Evolutionary conservation across 768 basidiomycete genomes (phyloP).

Genomic region (Xerocomellus chrysenteron): DNA sequence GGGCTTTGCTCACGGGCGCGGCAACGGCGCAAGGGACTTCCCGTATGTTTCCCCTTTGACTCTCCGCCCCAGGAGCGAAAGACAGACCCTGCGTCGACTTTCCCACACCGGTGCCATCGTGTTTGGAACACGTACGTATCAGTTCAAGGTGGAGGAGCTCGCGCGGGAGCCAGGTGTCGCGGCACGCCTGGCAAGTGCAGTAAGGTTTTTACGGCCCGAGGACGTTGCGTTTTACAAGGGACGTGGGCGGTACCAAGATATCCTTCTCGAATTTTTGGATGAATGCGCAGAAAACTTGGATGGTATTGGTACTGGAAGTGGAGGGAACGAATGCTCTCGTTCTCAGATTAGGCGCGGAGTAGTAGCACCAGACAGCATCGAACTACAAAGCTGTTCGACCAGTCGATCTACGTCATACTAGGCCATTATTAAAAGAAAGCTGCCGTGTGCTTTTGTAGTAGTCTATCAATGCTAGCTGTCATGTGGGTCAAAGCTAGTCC

Average conservation of each 20-base stretch:
- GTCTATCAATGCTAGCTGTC: not conserved
- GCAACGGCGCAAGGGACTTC: conserved; percentile 11
- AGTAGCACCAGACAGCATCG: not conserved
- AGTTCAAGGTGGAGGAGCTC: conserved; percentile 54
- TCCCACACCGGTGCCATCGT: conserved; percentile 62
- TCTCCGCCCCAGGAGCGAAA: conserved; percentile 59
- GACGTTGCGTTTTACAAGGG: conserved; percentile 46
- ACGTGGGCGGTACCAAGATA: conserved; percentile 20
- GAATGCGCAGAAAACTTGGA: conserved; percentile 19
- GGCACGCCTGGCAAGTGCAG: conserved; percentile 60
- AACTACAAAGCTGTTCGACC: not conserved
- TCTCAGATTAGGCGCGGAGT: conserved; percentile 15
- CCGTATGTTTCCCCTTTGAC: conserved; percentile 36
- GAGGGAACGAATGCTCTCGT: conserved; percentile 13
- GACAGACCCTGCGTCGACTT: conserved; percentile 70
- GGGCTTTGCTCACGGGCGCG: conserved; percentile 28
- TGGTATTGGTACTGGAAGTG: conserved; percentile 9
- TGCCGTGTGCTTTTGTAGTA: not conserved
- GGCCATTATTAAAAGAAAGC: not conserved
- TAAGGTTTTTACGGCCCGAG: conserved; percentile 66
- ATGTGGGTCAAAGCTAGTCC: conserved; percentile 2
- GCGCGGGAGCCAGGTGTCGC: conserved; percentile 58
- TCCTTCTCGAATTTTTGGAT: conserved; percentile 28
- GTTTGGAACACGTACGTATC: conserved; percentile 72
- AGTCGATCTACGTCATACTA: not conserved